Conservation (phyloP, 768 basidiomycete genomes). For the Gloeopeniophorella convolvens region DNA sequence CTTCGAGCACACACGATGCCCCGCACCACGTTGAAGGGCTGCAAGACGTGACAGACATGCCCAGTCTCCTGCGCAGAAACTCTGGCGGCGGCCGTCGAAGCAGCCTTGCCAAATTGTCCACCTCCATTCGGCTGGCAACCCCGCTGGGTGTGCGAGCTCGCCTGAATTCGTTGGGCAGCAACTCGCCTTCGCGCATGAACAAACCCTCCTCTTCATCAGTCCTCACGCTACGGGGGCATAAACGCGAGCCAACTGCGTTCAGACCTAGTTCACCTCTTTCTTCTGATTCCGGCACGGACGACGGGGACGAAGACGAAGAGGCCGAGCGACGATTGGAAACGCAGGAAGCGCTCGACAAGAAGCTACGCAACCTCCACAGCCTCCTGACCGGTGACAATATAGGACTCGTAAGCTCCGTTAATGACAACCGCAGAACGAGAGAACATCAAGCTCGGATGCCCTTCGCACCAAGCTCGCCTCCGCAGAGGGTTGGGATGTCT, state of each 20-base stretch:
- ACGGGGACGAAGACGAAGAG: constrained; percentile 58
- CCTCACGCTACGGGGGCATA: constrained; percentile 44
- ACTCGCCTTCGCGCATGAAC: constrained; percentile 35
- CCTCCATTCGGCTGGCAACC: constrained; percentile 42
- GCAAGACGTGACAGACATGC: constrained; percentile 12
- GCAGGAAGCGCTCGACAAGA: constrained; percentile 58
- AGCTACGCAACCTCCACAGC: constrained; percentile 58
- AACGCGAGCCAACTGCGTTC: constrained; percentile 15
- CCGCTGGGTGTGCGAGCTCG: constrained; percentile 65
- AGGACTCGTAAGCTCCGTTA: constrained; percentile 50
- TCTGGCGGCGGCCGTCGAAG: constrained; percentile 16
- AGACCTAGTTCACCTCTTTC: constrained; percentile 21
- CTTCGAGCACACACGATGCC: constrained; percentile 35
- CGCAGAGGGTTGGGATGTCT: constrained; percentile 35
- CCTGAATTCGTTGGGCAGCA: constrained; percentile 58
- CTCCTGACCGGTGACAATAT: constrained; percentile 71
- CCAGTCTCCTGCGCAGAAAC: constrained; percentile 15
- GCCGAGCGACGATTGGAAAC: constrained; percentile 60
- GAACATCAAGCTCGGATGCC: constrained; percentile 25
- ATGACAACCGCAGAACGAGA: constrained; percentile 11
- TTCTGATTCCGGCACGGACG: constrained; percentile 37
- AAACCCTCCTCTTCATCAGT: constrained; percentile 65
- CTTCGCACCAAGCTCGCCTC: constrained; percentile 34
- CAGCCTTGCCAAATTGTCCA: constrained; percentile 28
- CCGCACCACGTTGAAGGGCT: constrained; percentile 5